phyloP scores from a whole-genome alignment of 768 basidiomycete species.

The Russula sp. region DNA sequence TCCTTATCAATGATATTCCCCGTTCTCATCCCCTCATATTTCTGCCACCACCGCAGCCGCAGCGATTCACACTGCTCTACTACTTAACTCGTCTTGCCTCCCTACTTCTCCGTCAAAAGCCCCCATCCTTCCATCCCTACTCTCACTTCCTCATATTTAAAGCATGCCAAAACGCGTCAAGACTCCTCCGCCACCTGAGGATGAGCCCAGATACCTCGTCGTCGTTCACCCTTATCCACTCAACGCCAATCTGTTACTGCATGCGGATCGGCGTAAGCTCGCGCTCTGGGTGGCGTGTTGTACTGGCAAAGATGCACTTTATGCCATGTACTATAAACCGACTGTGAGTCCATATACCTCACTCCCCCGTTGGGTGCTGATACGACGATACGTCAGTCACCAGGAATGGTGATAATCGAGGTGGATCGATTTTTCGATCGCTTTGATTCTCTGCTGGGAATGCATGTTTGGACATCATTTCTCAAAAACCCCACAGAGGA shows the following conservation, averaged over 20 bases:
- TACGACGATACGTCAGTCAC: conserved; percentile 35
- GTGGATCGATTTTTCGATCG: conserved; percentile 36
- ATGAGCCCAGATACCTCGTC: conserved; percentile 47
- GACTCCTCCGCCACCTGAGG: conserved; percentile 45
- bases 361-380: background rate
- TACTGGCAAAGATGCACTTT: conserved; percentile 38
- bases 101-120: background rate
- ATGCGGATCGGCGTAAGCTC: conserved; percentile 40
- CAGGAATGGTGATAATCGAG: conserved; percentile 47
- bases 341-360: conserved; percentile 35
- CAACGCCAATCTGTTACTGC: conserved; percentile 43
- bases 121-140: background rate
- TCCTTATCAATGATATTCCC: background rate
- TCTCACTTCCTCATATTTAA: background rate
- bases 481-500: conserved; percentile 37
- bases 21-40: background rate
- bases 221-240: conserved; percentile 47
- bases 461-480: conserved; percentile 45
- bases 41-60: background rate
- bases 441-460: conserved; percentile 42
- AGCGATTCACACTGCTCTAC: background rate
- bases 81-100: background rate
- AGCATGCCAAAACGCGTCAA: conserved; percentile 40
- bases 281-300: conserved; percentile 46
- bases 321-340: conserved; percentile 47